Base-by-base conservation (phyloP, 78 protist species). In the Mantamonas sphyraenae region DNA sequence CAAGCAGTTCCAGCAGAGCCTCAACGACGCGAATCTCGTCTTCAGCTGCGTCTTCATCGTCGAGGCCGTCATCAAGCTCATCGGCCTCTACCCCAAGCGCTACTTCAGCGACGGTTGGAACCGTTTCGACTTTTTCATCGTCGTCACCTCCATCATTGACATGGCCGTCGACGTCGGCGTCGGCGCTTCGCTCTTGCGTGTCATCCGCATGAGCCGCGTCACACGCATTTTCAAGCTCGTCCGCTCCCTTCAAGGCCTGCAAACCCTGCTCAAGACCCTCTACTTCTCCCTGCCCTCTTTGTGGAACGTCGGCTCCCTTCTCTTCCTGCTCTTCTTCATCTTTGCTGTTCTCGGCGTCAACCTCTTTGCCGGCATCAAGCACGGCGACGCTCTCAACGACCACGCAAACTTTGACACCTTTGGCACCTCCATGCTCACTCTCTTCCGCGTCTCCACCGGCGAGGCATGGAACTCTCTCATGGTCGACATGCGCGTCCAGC, bases 381-480 rank as follows among this genome's bases (percentile, higher is more conserved):
- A 2, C 45, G 74, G 53, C 56, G 37, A 30, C 26, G 26, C 7
- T 24, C 14, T 73, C 66, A 30, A 66, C 62, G 35, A 17, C 31
- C 34, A 40, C n/a, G 56, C 76, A 33, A 73, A 81, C 77, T 74
- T 81, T 38, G 28, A 19, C 19, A 68, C 57, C 14, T 43, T 81
- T 24, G 58, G 64, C n/a, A 1, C 0, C 37, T 0, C 86, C 10
- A 10, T 64, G 24, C 57, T 73, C 3, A 2, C 40, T 14, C 62
- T 81, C 31, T 71, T 73, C 64, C 71, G 77, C 24, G 2, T 39
- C 34, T 0, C 53, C 1, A 80, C 85, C 24, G 85, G 60, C 4
- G 73, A 65, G 62, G 64, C 58, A 22, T 80, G 85, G 85, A 55
- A 67, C 56, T 68, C 26, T 2, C 0, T 80, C 53, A 10, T 73